Base-by-base conservation (phyloP, 2,329 filamentous ascomycete genomes). In the Botrytis squamosa region DNA sequence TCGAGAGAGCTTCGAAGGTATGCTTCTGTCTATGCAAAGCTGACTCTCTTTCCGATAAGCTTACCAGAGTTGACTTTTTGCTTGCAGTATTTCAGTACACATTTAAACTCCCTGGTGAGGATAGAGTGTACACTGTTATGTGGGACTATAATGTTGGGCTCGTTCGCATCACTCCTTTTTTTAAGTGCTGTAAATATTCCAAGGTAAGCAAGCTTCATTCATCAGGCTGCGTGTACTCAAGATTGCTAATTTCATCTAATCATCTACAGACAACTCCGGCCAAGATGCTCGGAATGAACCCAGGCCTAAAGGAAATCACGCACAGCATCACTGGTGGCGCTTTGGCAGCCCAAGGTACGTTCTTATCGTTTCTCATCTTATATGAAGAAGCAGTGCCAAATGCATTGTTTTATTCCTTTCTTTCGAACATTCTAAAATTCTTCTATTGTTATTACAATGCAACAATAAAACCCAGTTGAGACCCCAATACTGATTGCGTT, bases 81-180 rank as follows among this genome's bases (percentile, higher is more conserved):
- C 55, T 71, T 74, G 55, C 75, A 96, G 93, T 94, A 40, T 95
- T 95, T 81, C 90, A 94, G 78, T 98, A 98, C 82, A 90, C 89
- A 52, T 98, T 97, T 85, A 88, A 86, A 77, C 81, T 92, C 5
- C 92, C 92, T 0, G 89, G 86, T 18, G 88, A 92, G 64, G 87
- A 91, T 2, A 87, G 86, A 76, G 86, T 88, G 70, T 95, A 92
- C 81, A 89, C 88, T 0, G 90, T 98, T 75, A 94, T 98, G 89
- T 99, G 96, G 96, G 96, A 99, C 82, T 98, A 98, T 84, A 95
- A 97, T 79, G 90, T 95, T 75, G 96, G 96, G 14, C 90, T 98
- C 44, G 95, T 98, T 75, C 91, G 95, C 75, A 97, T 97, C 83
- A 98, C 95, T 3, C 92, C 94, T 42, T 93, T 98, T 81, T 98